Conservation (phyloP, 768 basidiomycete genomes). For the Hericium rajendrae region DNA sequence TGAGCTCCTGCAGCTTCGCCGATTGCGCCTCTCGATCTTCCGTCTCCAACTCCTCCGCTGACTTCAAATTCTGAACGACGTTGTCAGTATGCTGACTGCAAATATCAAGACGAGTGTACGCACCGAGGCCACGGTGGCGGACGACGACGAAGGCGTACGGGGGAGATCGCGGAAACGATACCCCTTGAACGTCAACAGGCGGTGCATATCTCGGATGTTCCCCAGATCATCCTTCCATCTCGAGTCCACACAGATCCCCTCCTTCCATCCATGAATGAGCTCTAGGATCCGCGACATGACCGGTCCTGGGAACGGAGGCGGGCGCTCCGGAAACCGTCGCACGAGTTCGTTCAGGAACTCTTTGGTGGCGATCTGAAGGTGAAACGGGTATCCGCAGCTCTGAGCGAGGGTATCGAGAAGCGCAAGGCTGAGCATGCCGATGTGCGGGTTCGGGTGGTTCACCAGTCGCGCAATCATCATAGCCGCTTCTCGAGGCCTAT, state of each 20-base stretch:
- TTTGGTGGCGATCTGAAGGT: conserved; percentile 93
- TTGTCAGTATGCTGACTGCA: neutral
- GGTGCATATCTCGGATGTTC: conserved; percentile 97
- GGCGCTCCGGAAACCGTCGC: conserved; percentile 93
- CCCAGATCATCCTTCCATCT: conserved; percentile 95
- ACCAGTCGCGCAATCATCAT: conserved; percentile 76
- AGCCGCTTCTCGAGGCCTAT: conserved; percentile 83
- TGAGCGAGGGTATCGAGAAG: conserved; percentile 89
- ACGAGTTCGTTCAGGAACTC: conserved; percentile 99
- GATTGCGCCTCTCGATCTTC: conserved; percentile 93
- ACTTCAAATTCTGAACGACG: conserved; percentile 66
- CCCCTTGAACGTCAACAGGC: conserved; percentile 89
- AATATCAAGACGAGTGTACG: neutral
- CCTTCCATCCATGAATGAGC: conserved; percentile 90
- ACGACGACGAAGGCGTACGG: conserved; percentile 24
- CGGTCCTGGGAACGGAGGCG: conserved; percentile 87
- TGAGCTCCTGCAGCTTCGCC: conserved; percentile 97
- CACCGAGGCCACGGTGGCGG: conserved; percentile 32
- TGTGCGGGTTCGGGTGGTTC: conserved; percentile 89
- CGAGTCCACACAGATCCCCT: conserved; percentile 78
- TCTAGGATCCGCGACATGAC: conserved; percentile 94
- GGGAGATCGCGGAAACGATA: conserved; percentile 58
- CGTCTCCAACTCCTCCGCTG: conserved; percentile 90
- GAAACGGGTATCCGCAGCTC: conserved; percentile 94
- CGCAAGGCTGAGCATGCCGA: conserved; percentile 76